phyloP scores from a whole-genome alignment of 768 basidiomycete species.

The Hygrocybe coccinea region DNA sequence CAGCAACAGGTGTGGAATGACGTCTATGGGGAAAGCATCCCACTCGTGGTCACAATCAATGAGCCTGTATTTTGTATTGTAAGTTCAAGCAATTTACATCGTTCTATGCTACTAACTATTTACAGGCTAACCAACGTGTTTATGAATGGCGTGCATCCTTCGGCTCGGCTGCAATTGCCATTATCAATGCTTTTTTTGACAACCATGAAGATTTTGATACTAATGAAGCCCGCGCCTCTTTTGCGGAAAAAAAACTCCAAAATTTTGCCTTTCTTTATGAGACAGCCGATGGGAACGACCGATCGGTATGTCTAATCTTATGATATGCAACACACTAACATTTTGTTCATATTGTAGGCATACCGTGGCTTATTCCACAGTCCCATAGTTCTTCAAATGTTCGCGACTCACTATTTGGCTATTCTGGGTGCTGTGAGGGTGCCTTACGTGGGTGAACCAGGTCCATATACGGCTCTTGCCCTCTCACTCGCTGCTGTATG shows the following conservation, averaged over 20 bases:
- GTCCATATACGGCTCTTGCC: background rate
- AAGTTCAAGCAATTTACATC: background rate
- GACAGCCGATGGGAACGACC: background rate
- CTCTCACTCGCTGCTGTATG: background rate
- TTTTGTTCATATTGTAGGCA: background rate
- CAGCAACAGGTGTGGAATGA: background rate
- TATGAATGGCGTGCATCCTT: too few species aligned
- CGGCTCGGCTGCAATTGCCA: slow-evolving; percentile 5
- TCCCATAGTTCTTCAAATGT: background rate
- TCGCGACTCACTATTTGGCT: too few species aligned
- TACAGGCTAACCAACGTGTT: too few species aligned
- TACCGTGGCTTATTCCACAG: background rate
- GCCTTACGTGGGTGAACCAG: too few species aligned
- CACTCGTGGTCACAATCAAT: background rate
- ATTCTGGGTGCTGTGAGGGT: background rate
- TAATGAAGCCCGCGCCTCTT: background rate
- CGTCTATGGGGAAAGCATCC: background rate
- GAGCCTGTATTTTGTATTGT: background rate
- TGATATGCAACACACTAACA: background rate
- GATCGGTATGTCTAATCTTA: background rate
- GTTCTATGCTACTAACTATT: too few species aligned
- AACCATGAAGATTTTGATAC: background rate
- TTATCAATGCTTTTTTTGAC: slow-evolving; percentile 5
- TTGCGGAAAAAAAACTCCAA: background rate
- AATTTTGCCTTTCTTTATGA: background rate